These are phyloP conservation scores for Neoascochyta sp. DNA, from an alignment of 2,329 filamentous ascomycete species.

Conservation along the genomic window DNA sequence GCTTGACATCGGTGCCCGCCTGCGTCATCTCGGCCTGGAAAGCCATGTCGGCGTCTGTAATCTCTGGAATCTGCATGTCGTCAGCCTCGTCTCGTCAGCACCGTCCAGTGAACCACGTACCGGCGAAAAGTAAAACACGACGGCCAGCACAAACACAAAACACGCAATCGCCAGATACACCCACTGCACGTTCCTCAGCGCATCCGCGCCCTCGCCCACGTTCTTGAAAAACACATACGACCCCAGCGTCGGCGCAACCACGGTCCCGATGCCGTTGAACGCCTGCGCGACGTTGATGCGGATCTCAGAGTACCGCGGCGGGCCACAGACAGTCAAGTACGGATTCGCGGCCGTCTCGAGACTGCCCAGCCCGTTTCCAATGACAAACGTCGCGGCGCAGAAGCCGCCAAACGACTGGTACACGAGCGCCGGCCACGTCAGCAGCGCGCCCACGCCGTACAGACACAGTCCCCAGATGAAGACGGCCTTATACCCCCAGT, in stretches of 20 bases:
- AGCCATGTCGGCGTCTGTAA: conserved; percentile 51
- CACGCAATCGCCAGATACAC: conserved; percentile 60
- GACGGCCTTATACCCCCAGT: conserved; percentile 47
- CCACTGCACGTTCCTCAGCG: conserved; percentile 60
- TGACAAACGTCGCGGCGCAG: conserved; percentile 56
- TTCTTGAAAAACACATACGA: conserved; percentile 60
- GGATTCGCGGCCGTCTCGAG: conserved; percentile 60
- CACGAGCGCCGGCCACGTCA: conserved; percentile 58
- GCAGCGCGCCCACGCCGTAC: conserved; percentile 55
- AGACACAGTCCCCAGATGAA: conserved; percentile 54
- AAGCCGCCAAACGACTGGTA: conserved; percentile 57
- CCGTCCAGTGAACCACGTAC: too few species aligned
- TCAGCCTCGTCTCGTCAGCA: too few species aligned
- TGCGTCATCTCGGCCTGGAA: conserved; percentile 44
- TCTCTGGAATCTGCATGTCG: conserved; percentile 5
- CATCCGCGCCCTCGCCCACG: conserved; percentile 47
- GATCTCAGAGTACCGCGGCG: conserved; percentile 57
- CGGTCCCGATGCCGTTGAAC: conserved; percentile 57
- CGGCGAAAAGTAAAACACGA: conserved; percentile 55
- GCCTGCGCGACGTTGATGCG: conserved; percentile 58
- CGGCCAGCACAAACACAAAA: conserved; percentile 56
- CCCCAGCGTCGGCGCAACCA: conserved; percentile 57
- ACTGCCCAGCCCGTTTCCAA: conserved; percentile 51
- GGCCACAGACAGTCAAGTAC: conserved; percentile 50
- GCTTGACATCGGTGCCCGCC: conserved; percentile 43